phyloP scores from a whole-genome alignment of 129 eudicot genomes.

The Escallonia rubra region DNA sequence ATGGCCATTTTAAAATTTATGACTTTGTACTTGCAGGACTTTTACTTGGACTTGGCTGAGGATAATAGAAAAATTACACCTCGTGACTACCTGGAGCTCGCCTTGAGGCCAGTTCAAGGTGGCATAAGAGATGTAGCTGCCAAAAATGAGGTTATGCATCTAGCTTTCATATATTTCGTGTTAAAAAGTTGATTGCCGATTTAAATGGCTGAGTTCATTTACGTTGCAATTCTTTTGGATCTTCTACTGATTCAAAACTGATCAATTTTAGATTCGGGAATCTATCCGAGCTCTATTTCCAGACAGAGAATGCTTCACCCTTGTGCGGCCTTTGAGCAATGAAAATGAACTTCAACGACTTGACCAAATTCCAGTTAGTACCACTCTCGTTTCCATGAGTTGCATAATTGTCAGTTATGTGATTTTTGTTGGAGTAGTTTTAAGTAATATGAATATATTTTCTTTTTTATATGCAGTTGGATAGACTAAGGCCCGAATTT shows the following conservation, averaged over 20 bases:
- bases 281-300: constrained; percentile 98
- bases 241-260: constrained; percentile 8
- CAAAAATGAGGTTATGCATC: constrained; percentile 73
- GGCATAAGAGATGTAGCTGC: constrained; percentile 76
- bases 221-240: background rate
- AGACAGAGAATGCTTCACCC: constrained; percentile 96
- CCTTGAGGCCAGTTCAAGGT: constrained; percentile 81
- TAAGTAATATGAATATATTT: background rate
- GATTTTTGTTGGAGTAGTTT: constrained; percentile 4
- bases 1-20: background rate
- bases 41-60: constrained; percentile 82
- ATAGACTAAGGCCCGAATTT: constrained; percentile 88
- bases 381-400: constrained; percentile 4
- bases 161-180: constrained; percentile 1
- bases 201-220: background rate
- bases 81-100: constrained; percentile 93
- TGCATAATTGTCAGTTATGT: background rate
- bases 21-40: constrained; percentile 55
- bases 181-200: background rate
- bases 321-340: constrained; percentile 83
- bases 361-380: constrained; percentile 80
- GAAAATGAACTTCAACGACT: constrained; percentile 89
- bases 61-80: constrained; percentile 90
- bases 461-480: constrained; percentile 45
- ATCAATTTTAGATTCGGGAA: constrained; percentile 72